Evolutionary conservation across 495 filamentous ascomycete species (phyloP).

Genomic region (Podospora tetraspora): DNA sequence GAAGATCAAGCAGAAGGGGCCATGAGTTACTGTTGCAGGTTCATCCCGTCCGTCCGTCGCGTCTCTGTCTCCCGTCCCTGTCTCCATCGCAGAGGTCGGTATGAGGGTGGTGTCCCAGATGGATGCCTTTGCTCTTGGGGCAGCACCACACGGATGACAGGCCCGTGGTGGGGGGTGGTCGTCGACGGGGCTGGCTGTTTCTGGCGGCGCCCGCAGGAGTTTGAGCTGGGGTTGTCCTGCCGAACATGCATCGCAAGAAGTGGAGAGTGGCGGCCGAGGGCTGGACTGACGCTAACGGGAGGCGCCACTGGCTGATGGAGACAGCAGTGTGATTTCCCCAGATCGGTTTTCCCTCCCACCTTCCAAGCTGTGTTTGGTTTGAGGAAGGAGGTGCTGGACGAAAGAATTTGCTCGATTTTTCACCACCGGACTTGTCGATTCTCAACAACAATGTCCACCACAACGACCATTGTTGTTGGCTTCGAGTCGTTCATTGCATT

Average conservation of each 20-base stretch:
- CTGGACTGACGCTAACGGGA: background rate
- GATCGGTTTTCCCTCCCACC: background rate
- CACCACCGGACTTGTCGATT: background rate
- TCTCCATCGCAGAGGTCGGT: background rate
- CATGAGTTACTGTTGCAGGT: background rate
- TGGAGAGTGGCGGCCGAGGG: background rate
- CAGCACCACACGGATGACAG: background rate
- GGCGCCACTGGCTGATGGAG: background rate
- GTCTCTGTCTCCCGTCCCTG: background rate
- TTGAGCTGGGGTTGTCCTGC: constrained; percentile 7
- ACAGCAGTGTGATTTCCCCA: background rate
- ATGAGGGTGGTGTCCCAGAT: background rate
- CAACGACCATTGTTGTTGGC: background rate
- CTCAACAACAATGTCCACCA: background rate
- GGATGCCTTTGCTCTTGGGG: background rate
- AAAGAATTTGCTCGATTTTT: background rate
- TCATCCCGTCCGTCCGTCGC: background rate
- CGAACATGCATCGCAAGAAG: background rate
- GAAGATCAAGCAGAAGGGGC: background rate
- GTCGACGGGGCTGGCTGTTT: background rate
- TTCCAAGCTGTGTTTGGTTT: background rate
- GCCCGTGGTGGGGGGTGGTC: background rate
- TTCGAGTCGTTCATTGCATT: background rate
- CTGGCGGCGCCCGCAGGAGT: background rate
- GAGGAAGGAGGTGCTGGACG: background rate